Evolutionary conservation across 192 early-diverging fungal genomes (phyloP).

Genomic region (Coemansia sp.): DNA sequence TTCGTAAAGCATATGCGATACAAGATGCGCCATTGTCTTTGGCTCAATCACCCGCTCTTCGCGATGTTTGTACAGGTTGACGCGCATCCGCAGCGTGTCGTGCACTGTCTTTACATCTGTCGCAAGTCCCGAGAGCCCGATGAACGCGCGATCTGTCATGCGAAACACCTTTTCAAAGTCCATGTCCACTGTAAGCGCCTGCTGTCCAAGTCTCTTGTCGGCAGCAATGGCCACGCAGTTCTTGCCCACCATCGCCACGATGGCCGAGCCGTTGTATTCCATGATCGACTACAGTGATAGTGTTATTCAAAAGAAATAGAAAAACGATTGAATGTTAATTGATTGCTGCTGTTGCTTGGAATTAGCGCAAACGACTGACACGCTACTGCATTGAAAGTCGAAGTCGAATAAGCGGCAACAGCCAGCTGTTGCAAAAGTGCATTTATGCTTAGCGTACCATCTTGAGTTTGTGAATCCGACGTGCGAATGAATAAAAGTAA

Average conservation of each 20-base stretch:
- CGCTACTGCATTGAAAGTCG: no score
- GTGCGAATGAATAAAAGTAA: not conserved
- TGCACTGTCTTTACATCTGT: conserved; percentile 95
- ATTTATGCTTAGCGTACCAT: not conserved
- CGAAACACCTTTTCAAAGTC: conserved; percentile 95
- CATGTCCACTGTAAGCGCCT: conserved; percentile 90
- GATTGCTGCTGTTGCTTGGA: not conserved
- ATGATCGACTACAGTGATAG: conserved; percentile 67
- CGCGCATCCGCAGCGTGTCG: conserved; percentile 88
- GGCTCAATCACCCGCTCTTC: conserved; percentile 97
- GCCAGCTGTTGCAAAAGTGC: not conserved
- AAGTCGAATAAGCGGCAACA: not conserved
- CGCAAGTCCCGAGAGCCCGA: conserved; percentile 92
- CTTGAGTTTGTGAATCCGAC: not conserved
- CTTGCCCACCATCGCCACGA: conserved; percentile 98
- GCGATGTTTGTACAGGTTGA: conserved; percentile 93
- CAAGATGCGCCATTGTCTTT: conserved; percentile 88
- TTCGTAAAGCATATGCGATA: conserved; percentile 95
- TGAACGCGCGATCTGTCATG: conserved; percentile 80
- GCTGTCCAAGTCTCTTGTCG: conserved; percentile 91
- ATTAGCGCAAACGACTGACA: not conserved
- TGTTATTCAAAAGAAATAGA: not conserved
- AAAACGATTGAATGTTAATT: not conserved
- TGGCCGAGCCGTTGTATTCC: conserved; percentile 92
- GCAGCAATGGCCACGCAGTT: conserved; percentile 97